Base-by-base conservation (phyloP, 345 rosid genomes). In the Populus simonii region DNA sequence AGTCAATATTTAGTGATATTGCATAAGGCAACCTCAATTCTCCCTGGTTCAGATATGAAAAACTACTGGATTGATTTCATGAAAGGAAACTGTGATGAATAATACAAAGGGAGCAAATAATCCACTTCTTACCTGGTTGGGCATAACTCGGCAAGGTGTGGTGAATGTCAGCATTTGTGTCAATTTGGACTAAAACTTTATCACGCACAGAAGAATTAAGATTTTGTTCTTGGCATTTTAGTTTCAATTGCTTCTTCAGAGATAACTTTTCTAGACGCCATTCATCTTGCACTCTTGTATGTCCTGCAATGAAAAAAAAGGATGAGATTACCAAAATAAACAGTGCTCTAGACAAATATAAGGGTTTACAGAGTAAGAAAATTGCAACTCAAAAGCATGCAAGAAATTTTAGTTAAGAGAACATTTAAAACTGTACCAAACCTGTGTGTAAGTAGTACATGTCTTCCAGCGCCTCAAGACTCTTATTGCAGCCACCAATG, bases 381-480 rank as follows among this genome's bases (percentile, higher is more conserved):
- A 65, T 63, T 71, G 77, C 76, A 39, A 51, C 7, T n/a, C 39
- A 49, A 35, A 25, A 67, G 13, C 67, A 71, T 23, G 38, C 8
- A 70, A 74, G 43, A 70, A 23, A 71, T 22, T 35, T 45, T 13
- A 73, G 73, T 36, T 49, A 74, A 41, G 43, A 43, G 80, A 70
- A 75, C 72, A 27, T 4, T 62, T 55, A 69, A 70, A 73, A 23
- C 65, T 61, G 35, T 20, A 73, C 31, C n/a, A 72, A 80, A 96
- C 98, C 98, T 89, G 98, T 96, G 80, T 92, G 78, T 73, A 94
- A 83, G 87, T 86, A 92, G 86, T 89, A 91, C 90, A 94, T 92
- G 81, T 94, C 97, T 83, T 94, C 97, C 76, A 96, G 79, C 69
- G 99, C 98, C 89, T 96, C 99, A 6, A 94, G 99, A 79, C 86